Percentiles rank a stretch among this genome's conserved stretches.
These are phyloP conservation scores for Zygotorulaspora sp. DNA, from an alignment of 805 yeast species.

Conservation along the genomic window DNA sequence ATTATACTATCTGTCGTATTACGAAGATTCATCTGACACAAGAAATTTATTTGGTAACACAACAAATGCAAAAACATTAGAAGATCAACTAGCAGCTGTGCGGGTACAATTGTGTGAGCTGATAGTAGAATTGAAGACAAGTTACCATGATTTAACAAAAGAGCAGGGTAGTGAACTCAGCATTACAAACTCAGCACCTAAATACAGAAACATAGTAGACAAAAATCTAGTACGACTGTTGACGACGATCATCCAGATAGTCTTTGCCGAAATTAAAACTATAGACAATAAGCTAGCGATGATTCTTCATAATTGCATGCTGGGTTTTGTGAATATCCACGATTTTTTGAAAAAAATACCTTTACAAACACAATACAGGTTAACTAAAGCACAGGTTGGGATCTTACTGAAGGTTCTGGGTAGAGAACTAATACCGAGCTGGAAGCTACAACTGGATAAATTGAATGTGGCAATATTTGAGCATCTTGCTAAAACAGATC, in stretches of 20 bases:
- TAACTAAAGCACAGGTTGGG: conserved; percentile 19
- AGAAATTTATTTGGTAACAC: conserved; percentile 1
- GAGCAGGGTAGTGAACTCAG: conserved; percentile 10
- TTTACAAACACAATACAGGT: conserved; percentile 15
- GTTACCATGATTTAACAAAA: conserved; percentile 13
- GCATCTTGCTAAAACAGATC: conserved; percentile 11
- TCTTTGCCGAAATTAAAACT: conserved; percentile 13
- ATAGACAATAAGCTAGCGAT: conserved; percentile 9
- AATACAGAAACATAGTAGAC: conserved; percentile 15
- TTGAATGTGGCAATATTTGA: conserved; percentile 22
- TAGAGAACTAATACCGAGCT: conserved; percentile 21
- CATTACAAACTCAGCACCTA: conserved; percentile 14
- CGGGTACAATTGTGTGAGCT: conserved; percentile 14
- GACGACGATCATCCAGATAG: conserved; percentile 13
- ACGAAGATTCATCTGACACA: conserved; percentile 5
- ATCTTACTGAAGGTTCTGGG: conserved; percentile 20
- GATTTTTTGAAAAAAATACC: conserved; percentile 24
- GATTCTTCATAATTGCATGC: conserved; percentile 23
- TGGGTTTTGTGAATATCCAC: conserved; percentile 25
- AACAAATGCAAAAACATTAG: not conserved
- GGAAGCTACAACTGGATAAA: conserved; percentile 26
- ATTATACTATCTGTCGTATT: conserved; percentile 17
- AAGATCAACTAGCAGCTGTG: conserved; percentile 13
- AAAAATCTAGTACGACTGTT: conserved; percentile 15
- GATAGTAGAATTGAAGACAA: conserved; percentile 12